Conservation (phyloP, 2,329 filamentous ascomycete genomes). For the Elsinoe australis region DNA sequence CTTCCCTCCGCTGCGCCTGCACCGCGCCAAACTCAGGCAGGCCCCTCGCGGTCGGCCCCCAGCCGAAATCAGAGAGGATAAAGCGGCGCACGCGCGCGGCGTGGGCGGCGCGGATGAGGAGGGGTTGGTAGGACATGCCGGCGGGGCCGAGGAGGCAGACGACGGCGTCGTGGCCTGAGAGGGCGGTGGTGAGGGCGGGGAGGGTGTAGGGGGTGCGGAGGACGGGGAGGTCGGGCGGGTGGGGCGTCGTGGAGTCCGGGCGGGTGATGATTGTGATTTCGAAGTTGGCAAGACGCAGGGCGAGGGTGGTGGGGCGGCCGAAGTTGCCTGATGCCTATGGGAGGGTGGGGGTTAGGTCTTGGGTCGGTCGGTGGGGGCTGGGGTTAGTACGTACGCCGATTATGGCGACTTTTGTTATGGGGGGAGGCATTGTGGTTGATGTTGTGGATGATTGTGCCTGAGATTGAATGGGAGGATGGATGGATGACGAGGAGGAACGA, state of each 20-base stretch:
- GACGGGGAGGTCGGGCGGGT: conserved; percentile 22
- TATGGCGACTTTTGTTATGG: neutral
- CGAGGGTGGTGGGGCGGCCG: conserved; percentile 21
- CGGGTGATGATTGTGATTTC: conserved; percentile 48
- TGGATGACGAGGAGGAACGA: neutral
- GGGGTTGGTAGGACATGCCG: conserved; percentile 18
- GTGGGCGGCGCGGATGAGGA: conserved; percentile 20
- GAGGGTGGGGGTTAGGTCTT: conserved; percentile 3
- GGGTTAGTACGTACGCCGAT: neutral
- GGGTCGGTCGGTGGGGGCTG: neutral
- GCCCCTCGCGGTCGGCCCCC: conserved; percentile 26
- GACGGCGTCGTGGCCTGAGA: conserved; percentile 22
- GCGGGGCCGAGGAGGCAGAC: conserved; percentile 20
- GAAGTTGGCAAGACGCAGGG: conserved; percentile 31
- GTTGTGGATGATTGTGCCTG: too few species aligned
- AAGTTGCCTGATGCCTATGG: conserved; percentile 23
- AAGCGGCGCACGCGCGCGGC: conserved; percentile 21
- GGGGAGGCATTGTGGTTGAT: neutral
- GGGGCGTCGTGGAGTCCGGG: conserved; percentile 32
- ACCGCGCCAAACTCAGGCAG: conserved; percentile 18
- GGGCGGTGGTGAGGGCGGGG: conserved; percentile 37
- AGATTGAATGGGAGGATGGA: neutral
- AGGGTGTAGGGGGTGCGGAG: conserved; percentile 40
- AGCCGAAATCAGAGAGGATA: conserved; percentile 24
- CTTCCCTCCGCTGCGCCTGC: conserved; percentile 2